phyloP scores from a whole-genome alignment of 1,139 yeast genomes.

The Yamadazyma triangularis region DNA sequence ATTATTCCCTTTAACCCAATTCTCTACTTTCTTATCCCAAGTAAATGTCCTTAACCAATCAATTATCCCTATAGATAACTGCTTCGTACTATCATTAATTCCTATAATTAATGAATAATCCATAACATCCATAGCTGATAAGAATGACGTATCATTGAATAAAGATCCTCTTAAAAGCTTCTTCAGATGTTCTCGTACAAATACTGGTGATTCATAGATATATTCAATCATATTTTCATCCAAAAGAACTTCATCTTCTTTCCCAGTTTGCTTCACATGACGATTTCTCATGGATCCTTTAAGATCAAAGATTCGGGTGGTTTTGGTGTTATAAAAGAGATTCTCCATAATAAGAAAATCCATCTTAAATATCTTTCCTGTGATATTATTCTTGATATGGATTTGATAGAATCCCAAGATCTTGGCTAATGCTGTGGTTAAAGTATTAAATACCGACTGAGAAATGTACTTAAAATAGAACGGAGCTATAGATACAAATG shows the following conservation, averaged over 20 bases:
- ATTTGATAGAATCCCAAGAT: slow-evolving; percentile 95
- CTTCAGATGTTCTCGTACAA: slow-evolving; percentile 90
- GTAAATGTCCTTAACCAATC: slow-evolving; percentile 95
- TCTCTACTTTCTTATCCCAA: slow-evolving; percentile 97
- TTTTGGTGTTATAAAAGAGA: slow-evolving; percentile 77
- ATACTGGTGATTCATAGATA: slow-evolving; percentile 92
- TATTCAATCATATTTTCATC: slow-evolving; percentile 99
- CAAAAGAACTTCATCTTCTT: slow-evolving; percentile 85
- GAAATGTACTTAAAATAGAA: slow-evolving; percentile 95
- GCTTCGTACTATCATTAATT: slow-evolving; percentile 58
- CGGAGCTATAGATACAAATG: slow-evolving; percentile 94
- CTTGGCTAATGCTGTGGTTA: slow-evolving; percentile 92
- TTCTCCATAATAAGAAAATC: slow-evolving; percentile 96
- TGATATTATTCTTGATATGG: slow-evolving; percentile 72
- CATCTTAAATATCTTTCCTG: slow-evolving; percentile 77
- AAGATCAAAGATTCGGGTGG: slow-evolving; percentile 85
- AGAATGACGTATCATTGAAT: slow-evolving; percentile 90
- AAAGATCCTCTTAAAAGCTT: slow-evolving; percentile 78
- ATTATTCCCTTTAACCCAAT: slow-evolving; percentile 95
- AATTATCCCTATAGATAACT: slow-evolving; percentile 86
- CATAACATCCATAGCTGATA: slow-evolving; percentile 98
- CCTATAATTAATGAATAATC: slow-evolving; percentile 96
- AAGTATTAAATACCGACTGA: slow-evolving; percentile 89
- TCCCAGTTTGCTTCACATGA: slow-evolving; percentile 94
- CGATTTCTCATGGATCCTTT: slow-evolving; percentile 98